These are phyloP conservation scores for Mycena rosella DNA, from an alignment of 768 basidiomycete species.

Conservation along the genomic window DNA sequence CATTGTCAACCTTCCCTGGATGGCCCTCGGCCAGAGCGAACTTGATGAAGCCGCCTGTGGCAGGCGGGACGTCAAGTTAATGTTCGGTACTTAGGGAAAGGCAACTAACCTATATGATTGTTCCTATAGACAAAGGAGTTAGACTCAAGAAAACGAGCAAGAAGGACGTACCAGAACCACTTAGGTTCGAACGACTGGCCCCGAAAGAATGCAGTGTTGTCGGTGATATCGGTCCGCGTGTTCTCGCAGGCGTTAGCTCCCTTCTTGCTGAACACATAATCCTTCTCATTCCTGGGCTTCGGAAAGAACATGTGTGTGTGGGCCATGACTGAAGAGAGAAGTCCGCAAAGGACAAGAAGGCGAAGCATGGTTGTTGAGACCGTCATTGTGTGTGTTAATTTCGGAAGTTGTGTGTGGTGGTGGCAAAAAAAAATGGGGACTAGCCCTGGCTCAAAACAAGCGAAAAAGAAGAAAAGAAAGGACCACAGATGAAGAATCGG, in stretches of 20 bases:
- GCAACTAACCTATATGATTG: not conserved
- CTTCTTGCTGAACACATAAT: not conserved
- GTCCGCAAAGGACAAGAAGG: not conserved
- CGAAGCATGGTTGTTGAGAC: not conserved
- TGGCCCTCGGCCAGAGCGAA: not conserved
- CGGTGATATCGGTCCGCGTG: not conserved
- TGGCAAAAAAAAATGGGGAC: not conserved
- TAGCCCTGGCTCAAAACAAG: not conserved
- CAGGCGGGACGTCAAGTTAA: too few species aligned
- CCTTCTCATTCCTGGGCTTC: not conserved
- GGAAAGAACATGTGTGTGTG: slow-evolving; percentile 3
- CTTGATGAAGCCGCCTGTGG: not conserved
- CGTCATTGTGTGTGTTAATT: too few species aligned
- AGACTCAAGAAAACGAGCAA: too few species aligned
- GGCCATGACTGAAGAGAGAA: not conserved
- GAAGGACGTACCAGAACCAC: not conserved
- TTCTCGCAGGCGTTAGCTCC: not conserved
- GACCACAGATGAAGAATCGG: not conserved
- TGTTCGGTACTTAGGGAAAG: too few species aligned
- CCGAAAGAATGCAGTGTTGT: not conserved
- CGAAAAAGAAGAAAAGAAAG: not conserved
- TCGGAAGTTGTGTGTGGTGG: not conserved
- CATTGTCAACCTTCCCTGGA: not conserved
- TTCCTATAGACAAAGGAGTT: not conserved
- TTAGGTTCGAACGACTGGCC: not conserved